Evolutionary conservation across 2,329 filamentous ascomycete genomes (phyloP).

Genomic region (Karstenula rhodostoma): DNA sequence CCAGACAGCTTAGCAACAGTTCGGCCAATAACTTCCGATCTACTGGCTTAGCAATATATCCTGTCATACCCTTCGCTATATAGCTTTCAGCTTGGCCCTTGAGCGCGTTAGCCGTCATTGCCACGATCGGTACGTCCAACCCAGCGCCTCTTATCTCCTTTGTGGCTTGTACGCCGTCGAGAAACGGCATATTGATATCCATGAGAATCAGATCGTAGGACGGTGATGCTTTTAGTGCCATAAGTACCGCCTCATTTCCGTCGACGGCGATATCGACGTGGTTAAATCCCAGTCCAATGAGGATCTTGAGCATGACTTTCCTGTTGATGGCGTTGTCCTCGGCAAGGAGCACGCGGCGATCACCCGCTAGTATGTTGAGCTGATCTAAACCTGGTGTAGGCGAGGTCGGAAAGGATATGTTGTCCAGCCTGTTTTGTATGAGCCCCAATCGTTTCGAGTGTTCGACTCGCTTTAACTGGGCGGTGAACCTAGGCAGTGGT

Average conservation of each 20-base stretch:
- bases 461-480: constrained; percentile 42
- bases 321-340: constrained; percentile 60
- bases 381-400: constrained; percentile 28
- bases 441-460: constrained; percentile 27
- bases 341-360: constrained; percentile 50
- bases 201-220: constrained; percentile 45
- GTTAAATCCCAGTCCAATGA: constrained; percentile 46
- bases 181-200: constrained; percentile 48
- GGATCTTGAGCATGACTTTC: constrained; percentile 58
- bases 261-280: constrained; percentile 51
- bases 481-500: constrained; percentile 57
- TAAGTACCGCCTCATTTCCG: constrained; percentile 53
- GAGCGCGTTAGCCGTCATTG: constrained; percentile 65
- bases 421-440: constrained; percentile 23
- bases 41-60: constrained; percentile 64
- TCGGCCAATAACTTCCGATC: constrained; percentile 58
- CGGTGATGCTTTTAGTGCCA: constrained; percentile 19
- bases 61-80: constrained; percentile 63
- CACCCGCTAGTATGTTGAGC: constrained; percentile 29
- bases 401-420: constrained; percentile 17
- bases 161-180: constrained; percentile 41
- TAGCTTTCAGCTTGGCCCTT: constrained; percentile 64
- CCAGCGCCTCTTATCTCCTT: constrained; percentile 35
- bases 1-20: constrained; percentile 47
- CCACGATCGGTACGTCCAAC: constrained; percentile 56